phyloP scores from a whole-genome alignment of 139 green algal genomes.

The Micromonas pusilla region DNA sequence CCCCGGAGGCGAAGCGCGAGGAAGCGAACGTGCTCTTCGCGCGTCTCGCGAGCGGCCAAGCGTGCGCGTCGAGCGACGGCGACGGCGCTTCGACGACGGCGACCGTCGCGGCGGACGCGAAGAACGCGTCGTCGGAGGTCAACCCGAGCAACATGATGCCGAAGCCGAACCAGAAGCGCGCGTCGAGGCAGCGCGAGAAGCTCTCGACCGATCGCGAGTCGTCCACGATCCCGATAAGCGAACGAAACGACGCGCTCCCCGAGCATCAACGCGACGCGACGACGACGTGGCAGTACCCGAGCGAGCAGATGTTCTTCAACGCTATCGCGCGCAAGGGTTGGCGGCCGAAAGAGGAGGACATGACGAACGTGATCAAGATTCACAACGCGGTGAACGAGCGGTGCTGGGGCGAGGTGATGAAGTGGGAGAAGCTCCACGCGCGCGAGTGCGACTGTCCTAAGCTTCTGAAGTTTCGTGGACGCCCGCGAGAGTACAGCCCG shows the following conservation, averaged over 20 bases:
- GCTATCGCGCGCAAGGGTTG: slow-evolving; percentile 80
- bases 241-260: not conserved
- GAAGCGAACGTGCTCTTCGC: not conserved
- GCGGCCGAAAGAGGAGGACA: slow-evolving; percentile 28
- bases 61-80: not conserved
- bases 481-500: slow-evolving; percentile 73
- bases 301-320: slow-evolving; percentile 85
- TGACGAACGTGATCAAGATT: slow-evolving; percentile 72
- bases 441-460: not conserved
- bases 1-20: not conserved
- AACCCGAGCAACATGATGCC: slow-evolving; percentile 1
- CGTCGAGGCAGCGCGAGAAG: not conserved
- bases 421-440: slow-evolving; percentile 64
- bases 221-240: slow-evolving; percentile 16
- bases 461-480: slow-evolving; percentile 56
- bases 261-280: slow-evolving; percentile 2
- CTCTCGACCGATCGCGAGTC: not conserved
- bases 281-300: slow-evolving; percentile 19
- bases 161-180: not conserved
- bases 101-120: too few relatives aligned
- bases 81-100: not conserved
- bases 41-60: not conserved
- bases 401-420: slow-evolving; percentile 66
- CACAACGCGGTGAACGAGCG: slow-evolving; percentile 93
- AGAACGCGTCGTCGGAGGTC: not conserved